Evolutionary conservation across 495 filamentous ascomycete species (phyloP).

Genomic region (Zalerion maritima): DNA sequence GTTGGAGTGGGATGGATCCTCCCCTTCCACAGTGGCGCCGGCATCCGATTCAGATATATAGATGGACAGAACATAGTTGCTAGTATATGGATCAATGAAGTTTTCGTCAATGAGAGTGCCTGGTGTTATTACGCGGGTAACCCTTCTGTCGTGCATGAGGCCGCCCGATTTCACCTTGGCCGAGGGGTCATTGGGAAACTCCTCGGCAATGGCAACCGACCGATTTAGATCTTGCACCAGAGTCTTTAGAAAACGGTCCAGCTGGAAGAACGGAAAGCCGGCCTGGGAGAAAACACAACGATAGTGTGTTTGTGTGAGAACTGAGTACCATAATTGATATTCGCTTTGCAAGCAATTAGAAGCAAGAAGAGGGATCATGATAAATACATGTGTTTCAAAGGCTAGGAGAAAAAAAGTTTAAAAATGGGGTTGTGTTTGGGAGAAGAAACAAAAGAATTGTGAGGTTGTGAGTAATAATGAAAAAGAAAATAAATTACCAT

Average conservation of each 20-base stretch:
- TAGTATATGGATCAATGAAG: slow-evolving; percentile 83
- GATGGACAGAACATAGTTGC: slow-evolving; percentile 79
- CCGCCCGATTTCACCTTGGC: slow-evolving; percentile 56
- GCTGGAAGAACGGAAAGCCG: slow-evolving; percentile 84
- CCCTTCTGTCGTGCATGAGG: slow-evolving; percentile 65
- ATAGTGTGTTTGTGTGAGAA: no score
- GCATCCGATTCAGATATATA: no score
- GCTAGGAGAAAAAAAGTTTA: slow-evolving; percentile 14
- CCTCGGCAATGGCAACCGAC: slow-evolving; percentile 88
- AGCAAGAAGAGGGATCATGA: neutral
- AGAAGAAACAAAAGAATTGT: slow-evolving; percentile 2
- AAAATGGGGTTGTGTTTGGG: neutral
- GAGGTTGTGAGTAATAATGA: neutral
- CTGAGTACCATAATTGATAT: no score
- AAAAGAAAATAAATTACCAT: slow-evolving; percentile 43
- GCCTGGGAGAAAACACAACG: slow-evolving; percentile 41
- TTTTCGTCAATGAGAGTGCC: slow-evolving; percentile 95
- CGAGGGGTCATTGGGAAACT: slow-evolving; percentile 58
- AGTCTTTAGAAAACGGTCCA: slow-evolving; percentile 82
- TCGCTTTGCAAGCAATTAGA: slow-evolving; percentile 7
- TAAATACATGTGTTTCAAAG: slow-evolving; percentile 3
- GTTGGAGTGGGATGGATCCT: slow-evolving; percentile 5
- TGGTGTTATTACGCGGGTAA: slow-evolving; percentile 79
- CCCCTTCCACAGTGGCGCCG: slow-evolving; percentile 5
- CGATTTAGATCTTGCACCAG: slow-evolving; percentile 81